Percentiles rank a stretch among this genome's conserved stretches.
Conservation (phyloP, 176 grass and related monocot species). For the Stipa capillata region DNA sequence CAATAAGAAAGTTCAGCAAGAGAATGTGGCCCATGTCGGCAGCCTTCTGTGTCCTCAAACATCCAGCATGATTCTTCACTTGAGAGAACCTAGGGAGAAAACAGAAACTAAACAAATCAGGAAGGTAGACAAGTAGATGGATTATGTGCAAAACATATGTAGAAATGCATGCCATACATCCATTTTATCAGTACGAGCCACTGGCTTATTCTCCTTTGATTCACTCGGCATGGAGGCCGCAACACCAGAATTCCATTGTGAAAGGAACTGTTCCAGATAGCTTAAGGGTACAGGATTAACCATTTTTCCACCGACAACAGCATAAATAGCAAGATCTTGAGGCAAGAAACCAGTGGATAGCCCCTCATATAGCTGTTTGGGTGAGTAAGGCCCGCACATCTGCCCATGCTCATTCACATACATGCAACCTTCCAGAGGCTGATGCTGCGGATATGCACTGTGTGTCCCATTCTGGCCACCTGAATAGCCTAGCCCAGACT, state of each 20-base stretch:
- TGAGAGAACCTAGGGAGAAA: conserved; percentile 43
- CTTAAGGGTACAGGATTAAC: conserved; percentile 54
- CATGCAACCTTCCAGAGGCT: conserved; percentile 58
- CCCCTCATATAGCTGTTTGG: conserved; percentile 68
- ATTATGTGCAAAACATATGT: neutral
- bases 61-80: conserved; percentile 85
- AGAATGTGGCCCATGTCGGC: conserved; percentile 74
- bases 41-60: conserved; percentile 80
- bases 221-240: neutral
- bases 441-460: conserved; percentile 5
- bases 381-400: conserved; percentile 79
- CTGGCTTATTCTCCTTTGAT: neutral
- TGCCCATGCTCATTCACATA: conserved; percentile 70
- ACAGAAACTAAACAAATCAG: conserved; percentile 6
- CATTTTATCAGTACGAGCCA: conserved; percentile 10
- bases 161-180: conserved; percentile 31
- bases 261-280: conserved; percentile 53
- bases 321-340: conserved; percentile 63
- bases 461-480: neutral
- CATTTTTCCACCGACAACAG: conserved; percentile 49
- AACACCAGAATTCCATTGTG: conserved; percentile 14
- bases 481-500: neutral
- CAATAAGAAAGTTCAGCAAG: conserved; percentile 93
- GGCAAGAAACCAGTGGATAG: conserved; percentile 72
- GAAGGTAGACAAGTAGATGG: neutral